Evolutionary conservation across 495 filamentous ascomycete genomes (phyloP).

Genomic region (Jackrogersella multiformis): DNA sequence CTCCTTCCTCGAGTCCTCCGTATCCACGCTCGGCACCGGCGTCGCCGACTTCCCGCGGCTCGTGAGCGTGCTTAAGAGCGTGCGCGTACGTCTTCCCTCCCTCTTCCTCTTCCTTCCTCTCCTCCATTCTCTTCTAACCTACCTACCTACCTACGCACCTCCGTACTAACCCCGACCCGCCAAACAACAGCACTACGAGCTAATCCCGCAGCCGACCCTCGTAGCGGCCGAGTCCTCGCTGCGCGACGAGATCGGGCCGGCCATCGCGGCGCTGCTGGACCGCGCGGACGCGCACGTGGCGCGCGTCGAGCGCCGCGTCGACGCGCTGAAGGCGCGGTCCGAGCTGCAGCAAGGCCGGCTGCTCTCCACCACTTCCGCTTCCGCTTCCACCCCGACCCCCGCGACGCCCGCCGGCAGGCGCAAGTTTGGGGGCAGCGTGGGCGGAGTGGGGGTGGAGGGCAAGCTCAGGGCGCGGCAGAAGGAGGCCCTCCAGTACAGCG

Average conservation of each 20-base stretch:
- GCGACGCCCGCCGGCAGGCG: background rate
- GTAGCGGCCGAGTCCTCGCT: conserved; percentile 58
- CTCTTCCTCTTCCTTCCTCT: background rate
- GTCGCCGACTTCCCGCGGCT: conserved; percentile 60
- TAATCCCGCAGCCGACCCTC: conserved; percentile 60
- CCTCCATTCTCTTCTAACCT: background rate
- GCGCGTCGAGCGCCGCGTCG: conserved; percentile 56
- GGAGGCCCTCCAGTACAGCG: conserved; percentile 59
- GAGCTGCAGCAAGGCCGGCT: conserved; percentile 59
- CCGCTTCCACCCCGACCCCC: conserved; percentile 1
- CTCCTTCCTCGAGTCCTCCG: conserved; percentile 61
- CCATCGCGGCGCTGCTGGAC: conserved; percentile 56
- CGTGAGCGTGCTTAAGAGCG: conserved; percentile 56
- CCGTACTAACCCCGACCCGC: background rate
- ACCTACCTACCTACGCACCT: background rate
- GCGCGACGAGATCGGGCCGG: conserved; percentile 60
- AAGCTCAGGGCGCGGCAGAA: conserved; percentile 51
- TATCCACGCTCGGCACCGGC: conserved; percentile 54
- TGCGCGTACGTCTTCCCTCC: conserved; percentile 49
- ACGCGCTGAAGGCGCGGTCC: conserved; percentile 57
- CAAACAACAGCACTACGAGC: conserved; percentile 46
- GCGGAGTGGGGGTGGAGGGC: conserved; percentile 41
- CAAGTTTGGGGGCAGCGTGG: background rate
- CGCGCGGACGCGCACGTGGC: conserved; percentile 58
- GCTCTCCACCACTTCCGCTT: conserved; percentile 25